Evolutionary conservation across 2,329 filamentous ascomycete species (phyloP), one percentile per base, ranked within the genome.

Genomic region (Ophiostoma perfectum): DNA sequence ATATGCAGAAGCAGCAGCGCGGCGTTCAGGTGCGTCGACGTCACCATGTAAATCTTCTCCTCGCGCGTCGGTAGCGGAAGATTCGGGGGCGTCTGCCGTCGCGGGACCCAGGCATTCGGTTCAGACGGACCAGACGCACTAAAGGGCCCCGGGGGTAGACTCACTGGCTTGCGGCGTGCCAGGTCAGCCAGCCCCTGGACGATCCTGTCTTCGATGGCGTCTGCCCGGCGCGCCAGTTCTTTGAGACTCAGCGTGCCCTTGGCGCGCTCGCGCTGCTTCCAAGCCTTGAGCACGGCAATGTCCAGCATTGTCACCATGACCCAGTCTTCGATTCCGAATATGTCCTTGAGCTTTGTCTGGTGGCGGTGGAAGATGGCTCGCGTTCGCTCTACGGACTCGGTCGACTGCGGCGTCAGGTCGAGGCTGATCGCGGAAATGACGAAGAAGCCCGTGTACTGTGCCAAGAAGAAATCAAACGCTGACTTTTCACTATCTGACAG

Each of bases 261-360:
- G 36, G 60, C 55, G 18, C 62, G 68, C 52, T 67, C 68, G 36
- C 68, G 60, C 52, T 67, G 62, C 52, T 69, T 69, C 68, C 68
- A 69, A 4, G 45, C 65, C 27, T 65, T 67, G 41, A 69, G 68
- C 6, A 67, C 62, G 36, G 65, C 65, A 6, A 69, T 44, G 52
- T 69, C 68, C 11, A 69, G 65, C 68, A 69, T 27, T 4, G 63
- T 65, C 9, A 66, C 60, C 18, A 69, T 3, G 11, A 67, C 65
- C 65, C 65, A 67, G 66, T 69, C 68, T 42, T 69, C 68, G 12
- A 66, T 36, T 4, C 68, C 68, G 38, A 67, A 65, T 36, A 62
- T 65, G 18, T 69, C 63, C 8, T 49, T 38, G 5, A 69, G 45
- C 18, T 63, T 67, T 60, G 68, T 49, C 52, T 69, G 68, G 49